Conservation (phyloP, 2,329 filamentous ascomycete genomes). For the Fusarium sp. region DNA sequence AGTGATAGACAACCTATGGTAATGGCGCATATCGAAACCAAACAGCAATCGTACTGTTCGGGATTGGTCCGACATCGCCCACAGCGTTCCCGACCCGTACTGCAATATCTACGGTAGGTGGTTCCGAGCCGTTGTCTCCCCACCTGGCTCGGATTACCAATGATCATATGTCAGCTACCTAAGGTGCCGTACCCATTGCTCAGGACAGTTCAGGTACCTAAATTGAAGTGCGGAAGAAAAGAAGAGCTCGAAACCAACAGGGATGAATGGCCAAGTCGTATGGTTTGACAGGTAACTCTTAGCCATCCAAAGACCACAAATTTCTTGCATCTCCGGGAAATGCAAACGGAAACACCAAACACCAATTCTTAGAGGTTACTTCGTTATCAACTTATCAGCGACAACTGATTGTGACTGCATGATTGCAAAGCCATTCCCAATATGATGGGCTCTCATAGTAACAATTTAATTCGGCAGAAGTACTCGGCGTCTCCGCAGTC, state of each 20-base stretch:
- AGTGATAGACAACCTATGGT: slow-evolving; percentile 30
- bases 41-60: slow-evolving; percentile 28
- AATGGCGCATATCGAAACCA: slow-evolving; percentile 19
- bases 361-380: slow-evolving; percentile 8
- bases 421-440: slow-evolving; percentile 22
- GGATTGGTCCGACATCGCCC: slow-evolving; percentile 45
- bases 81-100: slow-evolving; percentile 10
- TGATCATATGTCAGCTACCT: slow-evolving; percentile 40
- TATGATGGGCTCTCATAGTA: slow-evolving; percentile 18
- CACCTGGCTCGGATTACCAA: slow-evolving; percentile 30
- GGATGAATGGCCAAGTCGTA: slow-evolving; percentile 30
- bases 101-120: neutral
- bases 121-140: slow-evolving; percentile 12
- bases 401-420: slow-evolving; percentile 12
- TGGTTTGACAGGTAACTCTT: slow-evolving; percentile 37
- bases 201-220: neutral
- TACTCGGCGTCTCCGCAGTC: slow-evolving; percentile 45
- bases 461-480: slow-evolving; percentile 1
- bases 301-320: slow-evolving; percentile 16
- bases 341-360: neutral
- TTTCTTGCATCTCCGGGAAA: slow-evolving; percentile 39
- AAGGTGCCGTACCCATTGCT: neutral
- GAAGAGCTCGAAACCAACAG: neutral
- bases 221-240: slow-evolving; percentile 19
- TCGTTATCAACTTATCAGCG: slow-evolving; percentile 30